Conservation (phyloP, 2,329 filamentous ascomycete species). For the Fusarium sarcochroum region DNA sequence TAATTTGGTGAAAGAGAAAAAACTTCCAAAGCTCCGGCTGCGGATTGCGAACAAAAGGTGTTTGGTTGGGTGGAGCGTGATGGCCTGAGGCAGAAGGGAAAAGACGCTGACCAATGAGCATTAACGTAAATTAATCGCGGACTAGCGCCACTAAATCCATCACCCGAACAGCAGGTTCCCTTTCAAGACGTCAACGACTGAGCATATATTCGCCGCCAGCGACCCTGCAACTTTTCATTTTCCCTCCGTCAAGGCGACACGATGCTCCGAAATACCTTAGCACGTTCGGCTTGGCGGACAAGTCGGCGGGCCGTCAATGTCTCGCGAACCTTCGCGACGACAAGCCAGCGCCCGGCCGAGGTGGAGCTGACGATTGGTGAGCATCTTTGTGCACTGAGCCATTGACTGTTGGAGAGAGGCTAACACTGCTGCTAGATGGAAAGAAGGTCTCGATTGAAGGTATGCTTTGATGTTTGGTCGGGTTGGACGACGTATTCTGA, state of each 20-base stretch:
- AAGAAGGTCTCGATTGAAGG: slow-evolving; percentile 99
- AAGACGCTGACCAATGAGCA: slow-evolving; percentile 57
- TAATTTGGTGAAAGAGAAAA: slow-evolving; percentile 59
- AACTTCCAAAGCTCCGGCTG: slow-evolving; percentile 37
- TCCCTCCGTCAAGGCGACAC: slow-evolving; percentile 70
- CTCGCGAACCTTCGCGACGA: slow-evolving; percentile 86
- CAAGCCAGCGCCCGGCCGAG: slow-evolving; percentile 84
- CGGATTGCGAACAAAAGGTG: slow-evolving; percentile 41
- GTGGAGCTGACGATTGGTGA: slow-evolving; percentile 96
- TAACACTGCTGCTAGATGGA: slow-evolving; percentile 76
- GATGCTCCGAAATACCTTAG: slow-evolving; percentile 78
- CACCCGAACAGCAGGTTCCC: slow-evolving; percentile 56
- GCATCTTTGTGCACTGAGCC: slow-evolving; percentile 49
- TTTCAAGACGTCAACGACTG: slow-evolving; percentile 59
- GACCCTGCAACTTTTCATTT: slow-evolving; percentile 55
- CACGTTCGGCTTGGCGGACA: slow-evolving; percentile 77
- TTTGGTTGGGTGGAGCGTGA: slow-evolving; percentile 6
- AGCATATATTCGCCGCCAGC: slow-evolving; percentile 56
- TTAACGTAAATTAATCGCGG: slow-evolving; percentile 61
- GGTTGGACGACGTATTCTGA: slow-evolving; percentile 53
- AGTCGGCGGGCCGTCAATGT: slow-evolving; percentile 71
- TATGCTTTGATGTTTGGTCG: slow-evolving; percentile 59
- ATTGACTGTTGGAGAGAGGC: slow-evolving; percentile 50
- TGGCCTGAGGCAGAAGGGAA: slow-evolving; percentile 57
- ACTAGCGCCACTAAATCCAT: slow-evolving; percentile 58